These are phyloP conservation scores for Claviceps purpurea DNA, from an alignment of 2,329 filamentous ascomycete genomes.

Conservation along the genomic window DNA sequence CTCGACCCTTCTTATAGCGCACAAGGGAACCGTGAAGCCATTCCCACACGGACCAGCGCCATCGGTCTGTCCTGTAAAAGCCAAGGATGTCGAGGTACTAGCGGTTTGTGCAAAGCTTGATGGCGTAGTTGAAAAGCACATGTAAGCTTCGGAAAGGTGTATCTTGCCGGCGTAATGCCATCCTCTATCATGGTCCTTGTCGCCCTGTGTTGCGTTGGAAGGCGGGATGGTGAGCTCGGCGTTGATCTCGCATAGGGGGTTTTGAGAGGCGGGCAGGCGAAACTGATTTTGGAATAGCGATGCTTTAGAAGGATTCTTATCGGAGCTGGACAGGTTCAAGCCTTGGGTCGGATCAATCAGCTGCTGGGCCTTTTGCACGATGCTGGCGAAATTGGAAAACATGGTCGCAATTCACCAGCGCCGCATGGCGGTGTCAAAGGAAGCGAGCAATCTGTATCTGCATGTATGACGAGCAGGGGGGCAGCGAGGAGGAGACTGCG, in stretches of 20 bases:
- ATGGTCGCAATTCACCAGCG: conserved; percentile 31
- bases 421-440: conserved; percentile 22
- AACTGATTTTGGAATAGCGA: conserved; percentile 93
- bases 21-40: conserved; percentile 89
- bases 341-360: conserved; percentile 82
- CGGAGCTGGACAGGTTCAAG: conserved; percentile 56
- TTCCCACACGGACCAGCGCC: conserved; percentile 87
- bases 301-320: conserved; percentile 78
- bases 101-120: conserved; percentile 75
- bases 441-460: background rate
- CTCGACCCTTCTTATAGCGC: conserved; percentile 82
- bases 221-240: conserved; percentile 84
- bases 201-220: conserved; percentile 55
- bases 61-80: conserved; percentile 85
- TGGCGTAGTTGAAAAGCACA: conserved; percentile 92
- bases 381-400: conserved; percentile 54
- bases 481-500: background rate
- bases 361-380: conserved; percentile 92
- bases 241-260: conserved; percentile 88
- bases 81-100: conserved; percentile 64
- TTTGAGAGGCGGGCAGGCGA: conserved; percentile 82
- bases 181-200: conserved; percentile 57
- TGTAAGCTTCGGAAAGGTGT: conserved; percentile 84
- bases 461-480: conserved; percentile 1
- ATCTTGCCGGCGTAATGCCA: conserved; percentile 88